Conservation (phyloP, 2,329 filamentous ascomycete species). For the Talaromyces sp. region DNA sequence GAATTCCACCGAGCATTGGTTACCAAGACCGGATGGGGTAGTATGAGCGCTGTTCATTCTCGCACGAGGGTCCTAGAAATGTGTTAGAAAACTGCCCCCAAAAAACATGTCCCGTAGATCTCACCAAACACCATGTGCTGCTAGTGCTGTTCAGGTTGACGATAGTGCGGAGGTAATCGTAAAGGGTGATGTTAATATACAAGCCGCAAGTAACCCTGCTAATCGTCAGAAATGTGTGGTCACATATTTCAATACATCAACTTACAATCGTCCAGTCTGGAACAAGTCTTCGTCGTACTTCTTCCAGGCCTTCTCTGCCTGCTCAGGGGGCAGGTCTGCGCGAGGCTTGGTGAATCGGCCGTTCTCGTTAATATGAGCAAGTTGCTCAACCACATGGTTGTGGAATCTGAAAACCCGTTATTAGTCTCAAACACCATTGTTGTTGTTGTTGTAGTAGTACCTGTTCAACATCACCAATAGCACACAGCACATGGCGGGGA, state of each 20-base stretch:
- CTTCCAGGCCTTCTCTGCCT: slow-evolving; percentile 49
- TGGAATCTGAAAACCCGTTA: slow-evolving; percentile 54
- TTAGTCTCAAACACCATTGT: not conserved
- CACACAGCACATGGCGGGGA: slow-evolving; percentile 67
- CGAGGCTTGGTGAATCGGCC: slow-evolving; percentile 68
- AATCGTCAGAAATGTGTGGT: slow-evolving; percentile 13
- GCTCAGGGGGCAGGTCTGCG: slow-evolving; percentile 46
- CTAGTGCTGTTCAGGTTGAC: slow-evolving; percentile 67
- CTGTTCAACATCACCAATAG: slow-evolving; percentile 66
- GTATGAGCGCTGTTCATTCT: slow-evolving; percentile 60
- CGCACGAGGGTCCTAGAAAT: slow-evolving; percentile 59
- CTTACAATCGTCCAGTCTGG: slow-evolving; percentile 65
- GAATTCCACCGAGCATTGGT: slow-evolving; percentile 82
- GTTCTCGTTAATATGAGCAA: slow-evolving; percentile 76
- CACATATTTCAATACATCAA: slow-evolving; percentile 6
- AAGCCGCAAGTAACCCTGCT: slow-evolving; percentile 61
- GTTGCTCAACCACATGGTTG: slow-evolving; percentile 74
- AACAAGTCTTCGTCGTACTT: slow-evolving; percentile 75
- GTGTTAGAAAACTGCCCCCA: not conserved
- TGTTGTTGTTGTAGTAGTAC: slow-evolving; percentile 1
- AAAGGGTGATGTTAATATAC: slow-evolving; percentile 72
- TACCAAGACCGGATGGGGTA: slow-evolving; percentile 68
- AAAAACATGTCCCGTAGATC: not conserved
- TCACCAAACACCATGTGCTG: slow-evolving; percentile 68
- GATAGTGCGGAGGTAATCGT: slow-evolving; percentile 76